Evolutionary conservation across 768 basidiomycete species (phyloP), one percentile per base, ranked within the genome.

Genomic region (Auricularia cornea): DNA sequence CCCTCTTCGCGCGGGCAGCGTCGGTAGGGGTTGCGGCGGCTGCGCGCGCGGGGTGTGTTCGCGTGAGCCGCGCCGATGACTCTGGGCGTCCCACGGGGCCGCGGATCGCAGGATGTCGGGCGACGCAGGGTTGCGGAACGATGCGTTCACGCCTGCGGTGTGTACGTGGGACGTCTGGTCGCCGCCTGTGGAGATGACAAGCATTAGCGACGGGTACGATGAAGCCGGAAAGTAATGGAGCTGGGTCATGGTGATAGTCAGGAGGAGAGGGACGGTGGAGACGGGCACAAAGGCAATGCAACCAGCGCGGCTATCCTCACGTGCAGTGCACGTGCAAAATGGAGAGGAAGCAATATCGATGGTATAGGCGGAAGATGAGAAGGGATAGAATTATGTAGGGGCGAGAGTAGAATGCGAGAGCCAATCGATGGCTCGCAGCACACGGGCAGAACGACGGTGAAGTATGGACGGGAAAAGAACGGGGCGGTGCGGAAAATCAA

Each of bases 111-210:
- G 64, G 20, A 62, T 31, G 54, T 62, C 61, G 18, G 64, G 64
- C 38, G 61, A 62, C 14, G 64, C 64, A 41, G 64, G 64, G 38
- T 65, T 65, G 38, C 61, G 64, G 32, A 62, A 65, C 3, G 41
- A 38, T 3, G 18, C 8, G 26, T 57, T 18, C 44, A 23, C 16
- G 44, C 44, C 44, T 12, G 35, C 35, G 16, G 35, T 38, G 35
- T 38, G 35, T 14, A 38, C 35, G 16, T 38, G 35, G 8, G 35
- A 38, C 35, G 35, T 38, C 35, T 48, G 44, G 44, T 48, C 44
- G 20, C 44, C 44, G 44, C 44, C 44, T 48, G 44, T 48, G 23
- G 16, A 23, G 20, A 48, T 48, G 44, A 48, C 23, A 6, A 48
- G 44, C 44, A 48, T 48, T 18, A 48, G 16, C 20, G 44, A 48